Evolutionary conservation across 2,329 filamentous ascomycete genomes (phyloP).

Genomic region (Cercospora zeae-maydis): DNA sequence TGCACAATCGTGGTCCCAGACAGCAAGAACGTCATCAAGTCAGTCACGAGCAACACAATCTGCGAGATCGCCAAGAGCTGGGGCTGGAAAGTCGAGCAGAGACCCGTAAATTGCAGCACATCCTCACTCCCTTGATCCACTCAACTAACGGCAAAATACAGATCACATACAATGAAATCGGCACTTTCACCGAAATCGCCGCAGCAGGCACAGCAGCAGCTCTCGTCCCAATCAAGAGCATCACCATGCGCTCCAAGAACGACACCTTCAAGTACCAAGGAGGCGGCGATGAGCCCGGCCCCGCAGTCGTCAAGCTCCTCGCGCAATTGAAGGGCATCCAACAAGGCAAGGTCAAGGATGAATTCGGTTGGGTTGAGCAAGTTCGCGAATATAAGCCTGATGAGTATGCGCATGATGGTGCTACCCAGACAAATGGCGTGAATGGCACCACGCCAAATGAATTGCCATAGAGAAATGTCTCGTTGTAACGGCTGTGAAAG

Average conservation of each 20-base stretch:
- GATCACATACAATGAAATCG: conserved; percentile 64
- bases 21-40: conserved; percentile 82
- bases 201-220: conserved; percentile 89
- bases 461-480: conserved; percentile 22
- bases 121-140: background rate
- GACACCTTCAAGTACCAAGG: conserved; percentile 56
- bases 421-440: conserved; percentile 10
- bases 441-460: conserved; percentile 18
- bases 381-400: conserved; percentile 41
- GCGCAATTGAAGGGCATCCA: conserved; percentile 80
- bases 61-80: conserved; percentile 71
- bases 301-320: conserved; percentile 68
- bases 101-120: conserved; percentile 53
- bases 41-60: conserved; percentile 76
- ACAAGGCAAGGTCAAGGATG: conserved; percentile 71
- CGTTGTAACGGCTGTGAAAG: background rate
- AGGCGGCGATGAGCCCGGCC: conserved; percentile 66
- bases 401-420: conserved; percentile 29
- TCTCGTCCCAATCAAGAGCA: conserved; percentile 86
- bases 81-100: conserved; percentile 79
- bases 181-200: conserved; percentile 71
- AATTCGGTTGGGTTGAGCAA: conserved; percentile 65
- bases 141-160: conserved; percentile 30
- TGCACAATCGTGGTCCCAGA: conserved; percentile 78
- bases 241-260: conserved; percentile 63